Base-by-base conservation (phyloP, 2,329 filamentous ascomycete species). In the Colletotrichum scovillei region DNA sequence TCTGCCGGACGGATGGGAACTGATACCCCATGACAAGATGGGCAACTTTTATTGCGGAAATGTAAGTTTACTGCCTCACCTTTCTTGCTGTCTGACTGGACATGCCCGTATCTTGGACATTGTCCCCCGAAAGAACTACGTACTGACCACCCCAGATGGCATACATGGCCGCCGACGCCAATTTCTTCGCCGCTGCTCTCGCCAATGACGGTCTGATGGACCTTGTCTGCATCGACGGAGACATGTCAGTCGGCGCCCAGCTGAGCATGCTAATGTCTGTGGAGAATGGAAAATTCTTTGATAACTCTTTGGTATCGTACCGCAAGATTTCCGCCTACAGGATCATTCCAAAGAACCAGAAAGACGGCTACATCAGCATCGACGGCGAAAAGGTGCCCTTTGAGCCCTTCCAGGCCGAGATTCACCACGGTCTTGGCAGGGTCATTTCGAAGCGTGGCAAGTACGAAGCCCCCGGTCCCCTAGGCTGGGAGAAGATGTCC, bases 31-130 rank as follows among this genome's bases (percentile, higher is more conserved):
- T 75, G 91, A 97, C 75, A 94, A 92, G 35, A 86, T 99, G 68
- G 95, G 95, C 59, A 98, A 94, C 79, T 97, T 99, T 81, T 98
- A 97, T 83, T 94, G 92, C 38, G 97, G 97, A 74, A 99, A 98
- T 81, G 91, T 92, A 80, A 84, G 90, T 32, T 22, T 16, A 42
- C 30, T 24, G 42, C 14, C 11, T n/a, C 6, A n/a, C 12, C 14
- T 42, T 42, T 42, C 38, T 19, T 14, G 14, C 16, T 19, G 1
- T 42, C 38, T 7, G 14, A 42, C 14, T 16, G 16, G 38, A 42
- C 5, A 42, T 42, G 16, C 16, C 16, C 38, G 16, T 8, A 9
- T 19, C 12, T 11, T 1, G 14, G 32, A 24, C 0, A 49, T 26
- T 9, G 9, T 49, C 42, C 19, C 32, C 11, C 32, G 32, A 5